Base-by-base conservation (phyloP, 257 asterid genomes). In the Solanum virginianum region DNA sequence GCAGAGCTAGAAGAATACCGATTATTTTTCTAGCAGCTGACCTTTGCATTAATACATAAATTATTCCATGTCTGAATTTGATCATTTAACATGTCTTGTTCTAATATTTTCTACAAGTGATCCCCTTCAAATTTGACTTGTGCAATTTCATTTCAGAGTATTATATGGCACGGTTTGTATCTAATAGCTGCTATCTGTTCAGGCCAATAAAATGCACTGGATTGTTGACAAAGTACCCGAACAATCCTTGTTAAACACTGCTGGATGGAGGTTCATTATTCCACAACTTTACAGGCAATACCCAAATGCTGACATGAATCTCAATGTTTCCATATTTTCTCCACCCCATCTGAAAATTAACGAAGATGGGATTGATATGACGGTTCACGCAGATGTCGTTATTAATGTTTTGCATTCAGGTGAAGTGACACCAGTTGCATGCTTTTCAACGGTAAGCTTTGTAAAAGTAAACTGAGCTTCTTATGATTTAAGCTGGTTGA, bases 241-340 rank as follows among this genome's bases (percentile, higher is more conserved):
- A 85, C 91, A 92, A 81, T 85, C 90, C 84, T 90, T 94, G 85
- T 62, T 97, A 91, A 97, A 95, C 93, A 97, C 99, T 63, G 94
- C 97, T 84, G 93, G 89, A 81, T 97, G 98, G 98, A 95, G 93
- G 85, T 94, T 89, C 86, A 84, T 95, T 79, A 60, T 95, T 86
- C 99, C 99, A n/a, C 91, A 90, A 91, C 89, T 97, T 88, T 97
- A 97, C 93, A 95, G 87, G 86, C 87, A 68, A 89, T 97, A 94
- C 83, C 99, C 99, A 43, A 88, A 97, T 79, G 89, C 85, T 65
- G 92, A 92, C 82, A 90, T 97, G 94, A 90, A 80, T 88, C 91
- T 97, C 86, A 93, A 95, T 85, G 84, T 97, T 89, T 87, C 97
- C 65, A 92, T 89, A 79, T 86, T 85, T 80, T 92, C 97, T 5